Evolutionary conservation across 257 asterid genomes (phyloP), one percentile per base, ranked within the genome.

Genomic region (Cruciata laevipes): DNA sequence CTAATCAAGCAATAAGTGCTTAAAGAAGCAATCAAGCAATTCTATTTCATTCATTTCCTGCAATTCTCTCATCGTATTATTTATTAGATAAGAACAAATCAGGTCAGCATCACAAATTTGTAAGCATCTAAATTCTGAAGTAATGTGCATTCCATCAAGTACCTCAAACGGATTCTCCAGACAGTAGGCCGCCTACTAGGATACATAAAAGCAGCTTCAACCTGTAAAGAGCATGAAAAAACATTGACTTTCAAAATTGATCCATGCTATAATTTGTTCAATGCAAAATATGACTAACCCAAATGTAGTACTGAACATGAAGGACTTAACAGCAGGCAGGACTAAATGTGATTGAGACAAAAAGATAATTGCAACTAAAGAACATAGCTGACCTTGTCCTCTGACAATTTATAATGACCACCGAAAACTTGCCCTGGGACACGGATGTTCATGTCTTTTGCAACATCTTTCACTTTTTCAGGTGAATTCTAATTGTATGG

Each of bases 141-240:
- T 35, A 33, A 21, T 67, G 38, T 47, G 44, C 17, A 68, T 63
- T 38, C 30, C 53, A 38, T 57, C 44, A 62, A 44, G 62, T 81
- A 91, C 99, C 97, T 86, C 76, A 93, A 71, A 66, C 95, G 99
- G 78, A 86, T 81, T 76, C 99, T 85, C 78, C 84, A 71, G 55
- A 88, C 97, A 57, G 99, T 93, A 58, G 90, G 96, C 57, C 95
- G 90, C 81, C 62, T 17, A n/a, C 99, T 97, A 58, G 99, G 95
- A 79, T 93, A 93, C 78, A 93, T 63, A 71, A 86, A 72, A 18
- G 99, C 99, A 82, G 99, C 91, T 84, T 86, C 97, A 76, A 90
- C 95, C 99, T 93, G 79, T 70, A 72, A 73, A 61, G 23, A 38
- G 58, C 69, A 62, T 3, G 11, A 20, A 30, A 63, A 67, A 42